Evolutionary conservation across 2,329 filamentous ascomycete species (phyloP).

Genomic region (Triangularia setosa): DNA sequence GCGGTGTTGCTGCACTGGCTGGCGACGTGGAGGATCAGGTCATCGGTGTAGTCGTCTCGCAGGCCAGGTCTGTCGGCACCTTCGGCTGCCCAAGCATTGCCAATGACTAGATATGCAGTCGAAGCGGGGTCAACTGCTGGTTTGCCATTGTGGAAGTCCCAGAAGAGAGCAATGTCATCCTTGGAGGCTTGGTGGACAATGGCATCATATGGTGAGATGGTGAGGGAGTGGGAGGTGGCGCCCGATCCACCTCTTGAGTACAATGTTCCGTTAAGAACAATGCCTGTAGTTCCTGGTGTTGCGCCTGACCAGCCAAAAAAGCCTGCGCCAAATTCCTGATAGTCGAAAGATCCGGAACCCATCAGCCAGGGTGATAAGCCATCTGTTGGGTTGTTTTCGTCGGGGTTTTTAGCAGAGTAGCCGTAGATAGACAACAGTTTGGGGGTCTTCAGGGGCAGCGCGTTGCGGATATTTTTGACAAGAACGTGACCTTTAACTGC

Average conservation of each 20-base stretch:
- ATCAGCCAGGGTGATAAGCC: conserved; percentile 36
- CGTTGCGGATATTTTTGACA: conserved; percentile 55
- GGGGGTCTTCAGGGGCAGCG: conserved; percentile 51
- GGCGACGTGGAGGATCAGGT: conserved; percentile 54
- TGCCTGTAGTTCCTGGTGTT: conserved; percentile 21
- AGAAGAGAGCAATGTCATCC: conserved; percentile 56
- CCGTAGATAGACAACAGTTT: conserved; percentile 56
- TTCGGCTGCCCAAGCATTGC: conserved; percentile 69
- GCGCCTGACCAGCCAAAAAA: conserved; percentile 28
- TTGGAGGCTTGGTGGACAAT: conserved; percentile 47
- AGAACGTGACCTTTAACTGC: conserved; percentile 62
- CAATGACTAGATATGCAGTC: conserved; percentile 65
- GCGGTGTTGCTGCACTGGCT: conserved; percentile 57
- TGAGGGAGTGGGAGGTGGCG: conserved; percentile 36
- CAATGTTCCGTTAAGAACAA: conserved; percentile 43
- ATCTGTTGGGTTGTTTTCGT: conserved; percentile 39
- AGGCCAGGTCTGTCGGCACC: conserved; percentile 61
- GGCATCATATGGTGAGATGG: conserved; percentile 53
- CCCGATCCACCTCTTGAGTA: conserved; percentile 45
- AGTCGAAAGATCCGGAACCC: conserved; percentile 38
- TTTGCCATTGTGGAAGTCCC: conserved; percentile 50
- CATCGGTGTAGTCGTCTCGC: conserved; percentile 62
- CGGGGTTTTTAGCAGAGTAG: conserved; percentile 52
- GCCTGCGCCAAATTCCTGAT: conserved; percentile 30
- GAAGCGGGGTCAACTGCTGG: conserved; percentile 47